Evolutionary conservation across 73 alveolate genomes (phyloP).

Genomic region (Paramecium sonneborni): DNA sequence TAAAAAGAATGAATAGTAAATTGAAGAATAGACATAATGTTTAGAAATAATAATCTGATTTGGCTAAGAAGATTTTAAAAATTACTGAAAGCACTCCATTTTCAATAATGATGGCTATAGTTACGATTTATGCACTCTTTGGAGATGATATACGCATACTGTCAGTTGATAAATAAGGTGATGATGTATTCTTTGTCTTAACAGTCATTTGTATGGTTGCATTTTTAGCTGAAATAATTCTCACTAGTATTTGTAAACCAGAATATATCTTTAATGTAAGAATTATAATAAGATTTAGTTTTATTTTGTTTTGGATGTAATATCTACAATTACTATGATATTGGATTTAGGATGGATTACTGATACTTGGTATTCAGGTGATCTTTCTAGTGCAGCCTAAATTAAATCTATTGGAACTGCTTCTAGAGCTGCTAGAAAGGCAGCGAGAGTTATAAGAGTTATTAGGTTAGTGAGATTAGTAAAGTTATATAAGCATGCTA

Average conservation of each 20-base stretch:
- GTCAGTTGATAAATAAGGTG: slow-evolving; percentile 60
- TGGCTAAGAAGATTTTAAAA: neutral
- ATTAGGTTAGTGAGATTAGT: slow-evolving; percentile 74
- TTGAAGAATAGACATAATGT: neutral
- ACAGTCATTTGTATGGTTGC: slow-evolving; percentile 58
- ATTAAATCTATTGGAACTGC: slow-evolving; percentile 84
- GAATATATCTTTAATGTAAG: slow-evolving; percentile 58
- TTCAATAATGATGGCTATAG: slow-evolving; percentile 72
- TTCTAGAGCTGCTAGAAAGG: slow-evolving; percentile 80
- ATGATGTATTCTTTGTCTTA: slow-evolving; percentile 54
- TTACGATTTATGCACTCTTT: slow-evolving; percentile 89
- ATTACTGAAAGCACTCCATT: slow-evolving; percentile 44
- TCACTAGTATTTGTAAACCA: slow-evolving; percentile 59
- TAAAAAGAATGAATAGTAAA: slow-evolving; percentile 31
- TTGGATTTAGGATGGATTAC: slow-evolving; percentile 85
- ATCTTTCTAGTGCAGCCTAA: slow-evolving; percentile 75
- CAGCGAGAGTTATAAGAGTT: slow-evolving; percentile 74
- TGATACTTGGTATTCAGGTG: slow-evolving; percentile 68
- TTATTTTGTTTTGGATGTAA: slow-evolving; percentile 82
- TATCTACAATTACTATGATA: slow-evolving; percentile 78
- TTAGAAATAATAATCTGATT: neutral
- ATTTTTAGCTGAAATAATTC: slow-evolving; percentile 66
- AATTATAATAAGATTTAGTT: slow-evolving; percentile 16
- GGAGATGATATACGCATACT: slow-evolving; percentile 84
- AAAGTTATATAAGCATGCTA: slow-evolving; percentile 70